These are phyloP conservation scores for Neurospora cerealis DNA, from an alignment of 495 filamentous ascomycete species.

Conservation along the genomic window DNA sequence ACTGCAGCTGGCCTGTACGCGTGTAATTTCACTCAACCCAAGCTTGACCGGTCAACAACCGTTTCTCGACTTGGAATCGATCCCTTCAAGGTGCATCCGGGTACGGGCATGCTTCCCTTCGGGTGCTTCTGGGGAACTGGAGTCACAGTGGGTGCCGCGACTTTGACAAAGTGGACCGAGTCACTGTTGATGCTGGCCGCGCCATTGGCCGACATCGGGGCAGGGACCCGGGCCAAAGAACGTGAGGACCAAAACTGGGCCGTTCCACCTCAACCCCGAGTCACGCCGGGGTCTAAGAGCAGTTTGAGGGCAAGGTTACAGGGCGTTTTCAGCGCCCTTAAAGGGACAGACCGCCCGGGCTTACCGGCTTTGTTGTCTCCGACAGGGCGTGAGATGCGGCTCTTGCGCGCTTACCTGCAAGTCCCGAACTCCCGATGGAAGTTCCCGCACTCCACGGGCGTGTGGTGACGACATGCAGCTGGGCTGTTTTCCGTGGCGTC, in stretches of 20 bases:
- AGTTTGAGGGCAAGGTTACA: not conserved
- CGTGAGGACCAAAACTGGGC: not conserved
- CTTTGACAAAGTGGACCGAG: not conserved
- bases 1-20: not conserved
- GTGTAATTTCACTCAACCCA: conserved; percentile 1
- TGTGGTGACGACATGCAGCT: not conserved
- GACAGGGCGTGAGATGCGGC: not conserved
- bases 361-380: not conserved
- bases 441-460: not conserved
- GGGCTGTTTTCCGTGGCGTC: not conserved
- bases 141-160: not conserved
- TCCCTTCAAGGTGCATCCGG: not conserved
- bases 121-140: not conserved
- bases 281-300: too few species aligned
- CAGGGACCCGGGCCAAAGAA: not conserved
- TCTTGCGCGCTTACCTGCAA: not conserved
- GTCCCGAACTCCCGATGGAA: not conserved
- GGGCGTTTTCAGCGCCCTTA: not conserved
- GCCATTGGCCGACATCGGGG: not conserved
- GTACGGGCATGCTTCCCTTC: not conserved
- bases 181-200: not conserved
- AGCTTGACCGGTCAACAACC: not conserved
- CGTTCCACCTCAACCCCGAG: not conserved
- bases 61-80: not conserved
- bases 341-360: not conserved